Evolutionary conservation across 2,329 filamentous ascomycete species (phyloP).

Genomic region (Elsinoe necatrix): DNA sequence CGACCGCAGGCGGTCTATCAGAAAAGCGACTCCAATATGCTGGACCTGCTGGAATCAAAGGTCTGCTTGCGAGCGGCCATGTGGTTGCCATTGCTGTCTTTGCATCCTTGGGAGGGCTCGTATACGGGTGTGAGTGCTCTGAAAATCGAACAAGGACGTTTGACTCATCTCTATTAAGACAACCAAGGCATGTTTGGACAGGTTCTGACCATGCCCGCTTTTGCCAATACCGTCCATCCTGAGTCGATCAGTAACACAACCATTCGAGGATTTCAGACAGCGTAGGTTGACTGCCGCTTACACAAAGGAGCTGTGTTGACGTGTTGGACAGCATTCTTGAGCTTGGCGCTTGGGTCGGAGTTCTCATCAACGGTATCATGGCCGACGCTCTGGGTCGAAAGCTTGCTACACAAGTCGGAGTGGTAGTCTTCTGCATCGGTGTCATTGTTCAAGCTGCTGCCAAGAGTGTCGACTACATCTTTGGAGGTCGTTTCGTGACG

Average conservation of each 20-base stretch:
- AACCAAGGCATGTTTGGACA: conserved; percentile 21
- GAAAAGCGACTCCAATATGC: conserved; percentile 21
- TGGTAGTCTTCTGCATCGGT: conserved; percentile 59
- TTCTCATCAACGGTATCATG: conserved; percentile 60
- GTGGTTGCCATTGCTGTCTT: conserved; percentile 23
- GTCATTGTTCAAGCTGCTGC: conserved; percentile 60
- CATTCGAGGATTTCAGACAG: conserved; percentile 15
- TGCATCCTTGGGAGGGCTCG: conserved; percentile 24
- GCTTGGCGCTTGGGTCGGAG: conserved; percentile 69
- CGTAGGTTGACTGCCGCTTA: background rate
- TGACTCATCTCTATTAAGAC: background rate
- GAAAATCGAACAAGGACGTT: no score
- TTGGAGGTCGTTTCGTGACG: conserved; percentile 65
- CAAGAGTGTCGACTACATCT: conserved; percentile 50
- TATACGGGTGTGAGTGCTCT: conserved; percentile 25
- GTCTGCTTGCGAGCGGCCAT: conserved; percentile 21
- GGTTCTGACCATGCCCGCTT: conserved; percentile 23
- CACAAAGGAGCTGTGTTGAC: background rate
- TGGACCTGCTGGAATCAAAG: conserved; percentile 22
- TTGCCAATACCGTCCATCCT: conserved; percentile 16
- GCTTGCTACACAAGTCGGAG: conserved; percentile 59
- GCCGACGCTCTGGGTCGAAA: conserved; percentile 63
- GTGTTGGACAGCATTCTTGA: conserved; percentile 49
- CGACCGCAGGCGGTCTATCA: conserved; percentile 18
- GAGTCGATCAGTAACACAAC: conserved; percentile 7